These are phyloP conservation scores for Rhizopogon roseolus DNA, from an alignment of 768 basidiomycete species.

Conservation along the genomic window DNA sequence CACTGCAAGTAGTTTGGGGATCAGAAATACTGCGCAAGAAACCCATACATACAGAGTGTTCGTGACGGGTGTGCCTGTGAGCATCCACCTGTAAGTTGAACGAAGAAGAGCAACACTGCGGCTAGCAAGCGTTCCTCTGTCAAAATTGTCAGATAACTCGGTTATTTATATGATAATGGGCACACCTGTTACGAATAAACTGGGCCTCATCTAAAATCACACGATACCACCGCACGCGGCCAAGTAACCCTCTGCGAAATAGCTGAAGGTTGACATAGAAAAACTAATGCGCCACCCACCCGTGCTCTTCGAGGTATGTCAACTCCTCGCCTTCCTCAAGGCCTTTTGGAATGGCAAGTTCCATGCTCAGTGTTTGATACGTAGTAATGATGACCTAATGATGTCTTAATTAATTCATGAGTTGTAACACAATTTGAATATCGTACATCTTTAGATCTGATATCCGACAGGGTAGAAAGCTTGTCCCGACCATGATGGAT, in stretches of 20 bases:
- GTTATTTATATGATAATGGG: neutral
- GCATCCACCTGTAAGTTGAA: slow-evolving; percentile 69
- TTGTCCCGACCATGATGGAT: slow-evolving; percentile 74
- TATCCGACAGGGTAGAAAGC: slow-evolving; percentile 45
- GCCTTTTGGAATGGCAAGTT: slow-evolving; percentile 51
- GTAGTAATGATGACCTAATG: slow-evolving; percentile 68
- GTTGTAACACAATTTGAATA: neutral
- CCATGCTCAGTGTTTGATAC: slow-evolving; percentile 63
- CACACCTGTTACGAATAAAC: slow-evolving; percentile 62
- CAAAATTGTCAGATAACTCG: neutral
- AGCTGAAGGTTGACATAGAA: neutral
- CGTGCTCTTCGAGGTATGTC: slow-evolving; percentile 44
- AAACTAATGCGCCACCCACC: slow-evolving; percentile 30
- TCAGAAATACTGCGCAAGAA: neutral
- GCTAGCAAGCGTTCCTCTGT: slow-evolving; percentile 53
- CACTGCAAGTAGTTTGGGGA: slow-evolving; percentile 27
- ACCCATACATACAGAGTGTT: slow-evolving; percentile 49
- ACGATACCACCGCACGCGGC: slow-evolving; percentile 60
- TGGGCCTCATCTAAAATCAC: slow-evolving; percentile 79
- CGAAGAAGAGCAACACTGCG: slow-evolving; percentile 55
- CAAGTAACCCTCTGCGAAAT: slow-evolving; percentile 49
- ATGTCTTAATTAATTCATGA: neutral
- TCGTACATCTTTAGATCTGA: slow-evolving; percentile 51
- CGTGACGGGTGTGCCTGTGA: slow-evolving; percentile 74
- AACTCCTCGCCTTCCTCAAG: slow-evolving; percentile 41